Evolutionary conservation across 2,329 filamentous ascomycete species (phyloP), one percentile per base, ranked within the genome.

Genomic region (Fusarium musae): DNA sequence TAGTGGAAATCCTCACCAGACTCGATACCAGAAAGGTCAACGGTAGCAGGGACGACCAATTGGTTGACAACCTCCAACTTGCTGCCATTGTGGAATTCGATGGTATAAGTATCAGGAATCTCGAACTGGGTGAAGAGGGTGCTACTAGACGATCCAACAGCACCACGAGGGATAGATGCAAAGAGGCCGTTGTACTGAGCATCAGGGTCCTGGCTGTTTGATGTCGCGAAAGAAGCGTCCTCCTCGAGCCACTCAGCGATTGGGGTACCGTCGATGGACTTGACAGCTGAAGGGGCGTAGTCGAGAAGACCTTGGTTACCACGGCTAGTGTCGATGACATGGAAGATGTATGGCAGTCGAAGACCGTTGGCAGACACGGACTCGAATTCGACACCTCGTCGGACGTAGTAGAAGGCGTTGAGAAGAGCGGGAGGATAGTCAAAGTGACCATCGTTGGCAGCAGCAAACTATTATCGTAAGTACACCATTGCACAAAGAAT

Each of bases 161-260:
- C 76, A 2, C 23, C 10, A 5, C 70, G 70, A 21, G 76, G 66
- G n/a, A 75, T 28, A 11, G 57, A 69, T 2, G 43, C 39, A 49
- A 78, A 78, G 6, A 73, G 69, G 13, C 49, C 56, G 46, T 78
- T 78, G 43, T 75, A 78, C 56, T 78, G 76, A 16, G 76, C 76
- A 49, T 78, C 76, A 3, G 76, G 76, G 21, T 78, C 76, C 26
- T 78, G 76, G 17, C 54, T 56, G 49, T 72, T 75, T 34, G 53
- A 44, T 16, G 56, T 46, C 30, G 59, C 58, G 28, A 44, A 50
- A 15, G 69, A 43, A 26, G 76, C 76, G 13, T 78, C 76, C 42
- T 77, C 64, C 57, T 78, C 66, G 21, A 78, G 69, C 76, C 76
- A 78, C 40, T 75, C 34, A 11, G 53, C 52, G 30, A 78, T 56